phyloP scores from a whole-genome alignment of 1,284 basidiomycete genomes.

The Naganishia liquefaciens region DNA sequence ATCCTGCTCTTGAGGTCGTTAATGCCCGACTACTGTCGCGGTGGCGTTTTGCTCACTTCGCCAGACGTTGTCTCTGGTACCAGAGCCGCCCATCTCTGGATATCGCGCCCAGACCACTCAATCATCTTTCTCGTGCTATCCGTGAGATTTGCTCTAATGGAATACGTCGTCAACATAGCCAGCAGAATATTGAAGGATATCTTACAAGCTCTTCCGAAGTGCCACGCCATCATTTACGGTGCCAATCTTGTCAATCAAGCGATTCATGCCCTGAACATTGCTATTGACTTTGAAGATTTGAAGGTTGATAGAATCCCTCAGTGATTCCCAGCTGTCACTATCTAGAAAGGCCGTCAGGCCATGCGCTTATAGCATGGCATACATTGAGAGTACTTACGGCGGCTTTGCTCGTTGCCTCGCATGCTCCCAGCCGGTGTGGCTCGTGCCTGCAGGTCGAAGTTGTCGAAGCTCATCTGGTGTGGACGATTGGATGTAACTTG shows the following conservation, averaged over 20 bases:
- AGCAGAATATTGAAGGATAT: not conserved
- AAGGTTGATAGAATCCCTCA: slow-evolving; percentile 83
- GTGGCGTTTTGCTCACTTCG: not conserved
- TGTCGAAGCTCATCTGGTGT: slow-evolving; percentile 11
- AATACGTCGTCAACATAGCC: not conserved
- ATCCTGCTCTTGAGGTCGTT: not conserved
- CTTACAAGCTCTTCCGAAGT: slow-evolving; percentile 60
- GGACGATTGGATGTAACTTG: not conserved
- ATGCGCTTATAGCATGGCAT: too few species aligned
- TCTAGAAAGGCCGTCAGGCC: slow-evolving; percentile 30
- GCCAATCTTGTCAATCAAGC: slow-evolving; percentile 87
- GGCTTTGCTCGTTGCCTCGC: too few species aligned
- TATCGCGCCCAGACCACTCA: slow-evolving; percentile 86
- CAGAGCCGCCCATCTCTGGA: slow-evolving; percentile 78
- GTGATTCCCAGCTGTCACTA: slow-evolving; percentile 62
- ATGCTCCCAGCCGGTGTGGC: not conserved
- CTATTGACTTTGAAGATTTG: slow-evolving; percentile 99
- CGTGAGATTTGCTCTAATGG: slow-evolving; percentile 69
- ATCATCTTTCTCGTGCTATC: slow-evolving; percentile 92
- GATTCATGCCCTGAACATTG: slow-evolving; percentile 92
- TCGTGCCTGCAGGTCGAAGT: not conserved
- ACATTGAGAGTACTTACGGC: not conserved
- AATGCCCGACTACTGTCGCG: not conserved
- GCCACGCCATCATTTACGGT: slow-evolving; percentile 69
- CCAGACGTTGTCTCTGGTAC: slow-evolving; percentile 56